A percentile compares a stretch with the other conserved stretches of the same genome.
These are phyloP conservation scores for Russula lepida DNA, from an alignment of 768 basidiomycete genomes.

Conservation along the genomic window DNA sequence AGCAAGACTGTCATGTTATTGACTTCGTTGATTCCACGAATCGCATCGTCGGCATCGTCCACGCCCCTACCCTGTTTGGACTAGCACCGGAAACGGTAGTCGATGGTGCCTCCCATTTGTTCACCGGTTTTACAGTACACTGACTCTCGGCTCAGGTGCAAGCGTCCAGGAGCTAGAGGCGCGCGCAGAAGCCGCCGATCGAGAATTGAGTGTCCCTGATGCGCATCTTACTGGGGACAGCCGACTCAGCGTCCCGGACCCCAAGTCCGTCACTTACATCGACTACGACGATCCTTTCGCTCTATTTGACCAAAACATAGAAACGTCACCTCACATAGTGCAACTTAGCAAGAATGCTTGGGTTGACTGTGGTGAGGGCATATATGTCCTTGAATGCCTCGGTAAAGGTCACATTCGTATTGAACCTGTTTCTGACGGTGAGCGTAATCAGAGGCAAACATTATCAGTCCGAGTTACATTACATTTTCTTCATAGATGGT, in stretches of 20 bases:
- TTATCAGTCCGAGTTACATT: background rate
- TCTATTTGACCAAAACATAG: slow-evolving; percentile 41
- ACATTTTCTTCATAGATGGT: slow-evolving; percentile 15
- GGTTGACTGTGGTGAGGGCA: slow-evolving; percentile 68
- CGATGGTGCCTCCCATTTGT: slow-evolving; percentile 40
- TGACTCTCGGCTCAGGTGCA: slow-evolving; percentile 35
- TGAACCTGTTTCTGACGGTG: slow-evolving; percentile 30
- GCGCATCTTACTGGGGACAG: slow-evolving; percentile 14
- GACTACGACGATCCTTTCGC: slow-evolving; percentile 73
- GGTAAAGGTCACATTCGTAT: slow-evolving; percentile 62
- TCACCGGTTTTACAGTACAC: background rate
- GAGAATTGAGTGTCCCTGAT: slow-evolving; percentile 21
- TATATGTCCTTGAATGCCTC: slow-evolving; percentile 70
- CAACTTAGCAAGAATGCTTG: slow-evolving; percentile 56
- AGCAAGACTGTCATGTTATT: slow-evolving; percentile 78
- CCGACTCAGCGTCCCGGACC: slow-evolving; percentile 37
- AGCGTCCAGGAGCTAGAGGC: slow-evolving; percentile 41
- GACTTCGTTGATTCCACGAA: slow-evolving; percentile 79
- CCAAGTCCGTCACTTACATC: slow-evolving; percentile 58
- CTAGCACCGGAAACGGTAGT: slow-evolving; percentile 62
- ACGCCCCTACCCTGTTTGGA: slow-evolving; percentile 78
- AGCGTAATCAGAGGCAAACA: background rate
- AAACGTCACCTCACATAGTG: slow-evolving; percentile 41
- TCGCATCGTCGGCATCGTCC: slow-evolving; percentile 64
- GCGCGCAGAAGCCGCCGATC: slow-evolving; percentile 27